Evolutionary conservation across 2,329 filamentous ascomycete genomes (phyloP).

Genomic region (Chaetothyriales sp.): DNA sequence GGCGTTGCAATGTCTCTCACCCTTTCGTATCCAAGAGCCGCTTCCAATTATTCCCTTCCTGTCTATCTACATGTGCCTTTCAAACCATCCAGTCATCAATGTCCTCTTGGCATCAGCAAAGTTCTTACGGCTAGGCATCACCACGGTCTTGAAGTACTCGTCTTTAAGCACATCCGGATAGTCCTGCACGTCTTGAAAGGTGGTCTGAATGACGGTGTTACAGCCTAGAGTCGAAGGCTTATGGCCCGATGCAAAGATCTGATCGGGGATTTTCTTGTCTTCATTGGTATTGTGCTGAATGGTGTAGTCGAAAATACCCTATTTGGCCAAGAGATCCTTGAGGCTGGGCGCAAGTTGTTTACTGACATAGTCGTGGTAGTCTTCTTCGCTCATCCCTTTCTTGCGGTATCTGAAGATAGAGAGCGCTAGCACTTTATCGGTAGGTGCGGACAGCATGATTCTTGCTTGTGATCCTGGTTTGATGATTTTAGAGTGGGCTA

Average conservation of each 20-base stretch:
- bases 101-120: constrained; percentile 20
- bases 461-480: too few species aligned
- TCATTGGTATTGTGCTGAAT: too few species aligned
- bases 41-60: not conserved
- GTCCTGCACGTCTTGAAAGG: constrained; percentile 12
- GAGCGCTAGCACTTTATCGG: not conserved
- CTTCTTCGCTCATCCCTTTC: too few species aligned
- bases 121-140: constrained; percentile 23
- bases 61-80: not conserved
- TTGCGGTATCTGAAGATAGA: not conserved
- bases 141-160: constrained; percentile 19
- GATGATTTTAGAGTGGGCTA: too few species aligned
- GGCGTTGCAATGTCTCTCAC: not conserved
- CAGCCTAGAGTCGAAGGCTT: constrained; percentile 11
- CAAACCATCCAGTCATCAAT: constrained; percentile 3
- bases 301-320: too few species aligned
- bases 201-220: constrained; percentile 6
- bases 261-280: constrained; percentile 8
- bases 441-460: not conserved
- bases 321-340: constrained; percentile 13
- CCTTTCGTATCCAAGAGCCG: not conserved
- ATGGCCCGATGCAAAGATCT: not conserved
- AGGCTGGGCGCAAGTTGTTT: constrained; percentile 19
- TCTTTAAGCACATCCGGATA: constrained; percentile 22
- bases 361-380: constrained; percentile 20